Conservation (phyloP, 2,329 filamentous ascomycete genomes). For the Apiospora koreana region DNA sequence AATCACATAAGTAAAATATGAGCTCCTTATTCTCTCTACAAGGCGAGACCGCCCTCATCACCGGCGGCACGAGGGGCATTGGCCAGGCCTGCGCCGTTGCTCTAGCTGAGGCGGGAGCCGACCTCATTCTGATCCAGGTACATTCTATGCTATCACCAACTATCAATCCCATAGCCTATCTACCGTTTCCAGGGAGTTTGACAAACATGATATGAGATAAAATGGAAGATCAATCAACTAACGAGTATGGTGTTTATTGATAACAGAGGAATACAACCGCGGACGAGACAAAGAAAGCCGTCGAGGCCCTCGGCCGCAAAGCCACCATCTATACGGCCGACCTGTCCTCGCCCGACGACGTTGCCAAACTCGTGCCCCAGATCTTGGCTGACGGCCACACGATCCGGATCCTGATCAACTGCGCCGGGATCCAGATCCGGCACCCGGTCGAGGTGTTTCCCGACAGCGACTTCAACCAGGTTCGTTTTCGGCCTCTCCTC, state of each 20-base stretch:
- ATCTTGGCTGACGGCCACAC: slow-evolving; percentile 63
- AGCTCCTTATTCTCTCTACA: slow-evolving; percentile 52
- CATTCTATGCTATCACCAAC: background rate
- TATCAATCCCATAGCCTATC: background rate
- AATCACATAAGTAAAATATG: slow-evolving; percentile 17
- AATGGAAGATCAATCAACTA: background rate
- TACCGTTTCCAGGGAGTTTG: no score
- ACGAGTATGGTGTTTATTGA: background rate
- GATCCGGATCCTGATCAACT: slow-evolving; percentile 81
- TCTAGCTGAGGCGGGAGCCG: slow-evolving; percentile 60
- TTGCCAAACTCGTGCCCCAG: slow-evolving; percentile 60
- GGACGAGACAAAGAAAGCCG: slow-evolving; percentile 57
- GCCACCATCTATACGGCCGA: slow-evolving; percentile 70
- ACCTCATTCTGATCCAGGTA: slow-evolving; percentile 57
- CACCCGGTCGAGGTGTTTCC: slow-evolving; percentile 57
- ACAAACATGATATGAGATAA: background rate
- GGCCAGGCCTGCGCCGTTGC: slow-evolving; percentile 58
- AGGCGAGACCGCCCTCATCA: slow-evolving; percentile 58
- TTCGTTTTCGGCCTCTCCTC: background rate
- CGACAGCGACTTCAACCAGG: slow-evolving; percentile 10
- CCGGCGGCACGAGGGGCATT: slow-evolving; percentile 59
- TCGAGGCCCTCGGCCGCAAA: slow-evolving; percentile 67
- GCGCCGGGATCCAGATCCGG: slow-evolving; percentile 81
- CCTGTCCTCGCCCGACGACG: slow-evolving; percentile 60
- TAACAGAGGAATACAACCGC: slow-evolving; percentile 42